Conservation (phyloP, 179 eudicot genomes). For the Camellia oleifera region DNA sequence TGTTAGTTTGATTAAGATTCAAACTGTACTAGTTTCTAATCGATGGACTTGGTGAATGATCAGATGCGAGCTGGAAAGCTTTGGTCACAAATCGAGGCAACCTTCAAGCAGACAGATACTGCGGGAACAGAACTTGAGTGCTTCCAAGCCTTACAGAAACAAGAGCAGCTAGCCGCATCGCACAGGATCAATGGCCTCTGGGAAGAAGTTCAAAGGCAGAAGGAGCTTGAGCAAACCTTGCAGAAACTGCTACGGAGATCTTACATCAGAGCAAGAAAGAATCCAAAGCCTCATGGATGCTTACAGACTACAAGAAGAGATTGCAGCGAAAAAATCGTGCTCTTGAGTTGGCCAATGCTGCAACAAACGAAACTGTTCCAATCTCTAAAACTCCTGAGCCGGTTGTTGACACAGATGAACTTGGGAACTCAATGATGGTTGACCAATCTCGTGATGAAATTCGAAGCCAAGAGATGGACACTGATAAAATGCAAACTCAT, state of each 20-base stretch:
- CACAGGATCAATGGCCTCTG: constrained; percentile 76
- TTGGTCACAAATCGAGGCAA: constrained; percentile 82
- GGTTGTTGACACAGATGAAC: constrained; percentile 13
- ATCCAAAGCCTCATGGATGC: constrained; percentile 44
- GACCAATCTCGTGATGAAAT: constrained; percentile 27
- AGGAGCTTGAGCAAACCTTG: constrained; percentile 72
- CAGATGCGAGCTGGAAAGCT: constrained; percentile 83
- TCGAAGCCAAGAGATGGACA: constrained; percentile 14
- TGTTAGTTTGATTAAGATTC: background rate
- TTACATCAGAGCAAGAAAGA: constrained; percentile 53
- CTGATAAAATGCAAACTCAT: constrained; percentile 17
- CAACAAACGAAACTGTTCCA: constrained; percentile 23
- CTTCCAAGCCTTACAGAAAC: constrained; percentile 83
- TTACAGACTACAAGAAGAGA: constrained; percentile 49
- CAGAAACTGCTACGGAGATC: constrained; percentile 85
- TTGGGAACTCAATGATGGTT: constrained; percentile 17
- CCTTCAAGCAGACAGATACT: constrained; percentile 91
- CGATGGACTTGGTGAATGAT: background rate
- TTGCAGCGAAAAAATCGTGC: constrained; percentile 39
- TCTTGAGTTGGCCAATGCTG: constrained; percentile 28
- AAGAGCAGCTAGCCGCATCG: constrained; percentile 85
- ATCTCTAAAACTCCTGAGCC: constrained; percentile 25
- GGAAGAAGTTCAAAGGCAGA: constrained; percentile 97
- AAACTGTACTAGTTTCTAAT: constrained; percentile 15
- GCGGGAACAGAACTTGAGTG: constrained; percentile 90